Evolutionary conservation across 108 stramenopile species (phyloP), one percentile per base, ranked within the genome.

Genomic region (Tribonema minus): DNA sequence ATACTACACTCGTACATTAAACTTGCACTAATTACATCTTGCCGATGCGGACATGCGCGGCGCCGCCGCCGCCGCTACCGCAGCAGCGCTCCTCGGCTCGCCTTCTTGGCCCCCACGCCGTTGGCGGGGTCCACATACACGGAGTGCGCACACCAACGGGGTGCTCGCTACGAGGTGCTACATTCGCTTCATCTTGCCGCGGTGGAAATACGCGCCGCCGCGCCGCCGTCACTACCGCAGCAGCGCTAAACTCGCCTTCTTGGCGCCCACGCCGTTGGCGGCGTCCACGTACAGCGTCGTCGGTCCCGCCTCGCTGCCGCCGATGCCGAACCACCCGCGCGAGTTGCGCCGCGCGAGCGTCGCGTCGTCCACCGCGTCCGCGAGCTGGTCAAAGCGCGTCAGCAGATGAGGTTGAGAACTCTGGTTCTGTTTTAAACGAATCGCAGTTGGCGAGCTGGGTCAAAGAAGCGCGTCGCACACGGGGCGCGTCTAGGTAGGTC

Each of bases 221-320:
- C 61, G 7, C n/a, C n/a, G n/a, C n/a, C 3, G 23, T 7, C 61
- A 62, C 61, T 54, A 20, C 46, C 20, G 9, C 9, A 9, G 20
- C 46, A 54, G 46, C 46, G 9, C 46, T 54, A 54, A 54, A 54
- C 46, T 9, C 46, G 20, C 46, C 40, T 86, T 85, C 0, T 67
- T 38, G 41, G 90, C 93, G 38, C 95, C 97, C 28, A 95, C 94
- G 27, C 97, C 94, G 76, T 92, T 91, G 2, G 97, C 95, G 68
- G 93, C 88, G 82, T 96, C 95, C 58, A 96, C 89, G 32, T 86
- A 68, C 67, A 96, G 68, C 2, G 83, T 71, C 15, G 71, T 23
- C 31, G 26, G 68, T 39, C 26, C 61, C 75, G 30, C 68, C 36
- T 37, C 33, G 63, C 71, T 15, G 15, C 67, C 71, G 34, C 64